phyloP scores from a whole-genome alignment of 78 protist species.

The Dictyostelium firmibasis region DNA sequence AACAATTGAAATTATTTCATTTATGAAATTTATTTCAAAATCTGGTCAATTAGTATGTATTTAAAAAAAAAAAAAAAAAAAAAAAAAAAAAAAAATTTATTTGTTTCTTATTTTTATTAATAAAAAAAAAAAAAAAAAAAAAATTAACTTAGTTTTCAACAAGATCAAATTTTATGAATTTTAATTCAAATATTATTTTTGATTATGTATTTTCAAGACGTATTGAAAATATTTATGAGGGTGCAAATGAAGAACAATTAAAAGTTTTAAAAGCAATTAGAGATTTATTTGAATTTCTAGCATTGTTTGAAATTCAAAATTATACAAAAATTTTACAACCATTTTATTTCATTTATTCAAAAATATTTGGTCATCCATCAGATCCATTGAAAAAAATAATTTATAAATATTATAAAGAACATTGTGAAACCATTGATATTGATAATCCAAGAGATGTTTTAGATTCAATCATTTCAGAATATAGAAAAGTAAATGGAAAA shows the following conservation, averaged over 20 bases:
- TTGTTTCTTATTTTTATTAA: neutral
- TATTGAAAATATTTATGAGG: neutral
- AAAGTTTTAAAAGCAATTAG: neutral
- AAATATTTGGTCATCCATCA: neutral
- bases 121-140: too few species aligned
- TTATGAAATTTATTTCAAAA: neutral
- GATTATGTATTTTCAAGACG: slow-evolving; percentile 4
- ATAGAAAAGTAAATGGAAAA: neutral
- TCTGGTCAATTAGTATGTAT: neutral
- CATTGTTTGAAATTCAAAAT: neutral
- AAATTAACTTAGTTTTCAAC: neutral
- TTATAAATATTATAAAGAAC: neutral
- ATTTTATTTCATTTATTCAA: neutral
- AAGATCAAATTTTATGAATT: neutral
- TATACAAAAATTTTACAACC: neutral
- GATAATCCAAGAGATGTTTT: slow-evolving; percentile 25
- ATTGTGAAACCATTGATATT: neutral
- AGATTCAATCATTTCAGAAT: neutral
- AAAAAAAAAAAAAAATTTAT: too few species aligned
- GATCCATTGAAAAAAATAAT: neutral
- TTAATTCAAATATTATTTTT: slow-evolving; percentile 5
- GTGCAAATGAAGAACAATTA: neutral
- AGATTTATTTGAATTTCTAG: neutral
- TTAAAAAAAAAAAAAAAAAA: too few species aligned
- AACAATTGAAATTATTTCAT: neutral